Evolutionary conservation across 495 filamentous ascomycete species (phyloP), one percentile per base, ranked within the genome.

Genomic region (Chaetomium tenue): DNA sequence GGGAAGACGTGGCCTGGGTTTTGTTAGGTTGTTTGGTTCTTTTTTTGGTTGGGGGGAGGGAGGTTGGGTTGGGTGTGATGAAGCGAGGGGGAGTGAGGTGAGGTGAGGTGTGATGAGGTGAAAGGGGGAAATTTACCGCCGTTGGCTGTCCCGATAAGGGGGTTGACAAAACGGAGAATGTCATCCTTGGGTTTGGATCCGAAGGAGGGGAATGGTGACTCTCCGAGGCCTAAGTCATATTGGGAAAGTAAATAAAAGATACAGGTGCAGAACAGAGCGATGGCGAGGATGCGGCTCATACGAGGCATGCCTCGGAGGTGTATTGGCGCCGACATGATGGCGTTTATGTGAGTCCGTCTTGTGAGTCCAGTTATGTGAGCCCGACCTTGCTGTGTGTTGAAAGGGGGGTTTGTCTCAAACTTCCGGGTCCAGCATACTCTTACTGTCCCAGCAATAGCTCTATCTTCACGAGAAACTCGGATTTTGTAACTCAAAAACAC

Each of bases 1-100:
- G 88, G 84, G 61, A 91, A 91, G 16, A 90, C 88, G 82, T 91
- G 88, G 56, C 78, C 74, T 77, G 33, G 33, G 50, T 39, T 25
- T 28, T 4, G 18, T 20, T 20, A 39, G 55, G 30, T n/a, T 25
- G 11, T 48, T 61, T n/a, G 44, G 22, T 67, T n/a, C 25, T 40
- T n/a, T 30, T 30, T 30, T 30, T 30, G 28, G 22, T 2, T 18
- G 11, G 37, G 1, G 25, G 6, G 20, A 12, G 5, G 8, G 16
- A 13, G 25, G 13, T 20, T 42, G 44, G n/a, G 39, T n/a, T 37
- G 2, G 28, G 28, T 30, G 28, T 2, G 6, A 30, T 30, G 28
- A 30, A 30, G 6, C 6, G 13, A 12, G 53, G 20, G 44, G 23
- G 39, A 15, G 8, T 44, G 16, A 13, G 25, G 13, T 20, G 50